Evolutionary conservation across 164 flowering plant genomes (phyloP).

Genomic region (Stephania yunnanensis): DNA sequence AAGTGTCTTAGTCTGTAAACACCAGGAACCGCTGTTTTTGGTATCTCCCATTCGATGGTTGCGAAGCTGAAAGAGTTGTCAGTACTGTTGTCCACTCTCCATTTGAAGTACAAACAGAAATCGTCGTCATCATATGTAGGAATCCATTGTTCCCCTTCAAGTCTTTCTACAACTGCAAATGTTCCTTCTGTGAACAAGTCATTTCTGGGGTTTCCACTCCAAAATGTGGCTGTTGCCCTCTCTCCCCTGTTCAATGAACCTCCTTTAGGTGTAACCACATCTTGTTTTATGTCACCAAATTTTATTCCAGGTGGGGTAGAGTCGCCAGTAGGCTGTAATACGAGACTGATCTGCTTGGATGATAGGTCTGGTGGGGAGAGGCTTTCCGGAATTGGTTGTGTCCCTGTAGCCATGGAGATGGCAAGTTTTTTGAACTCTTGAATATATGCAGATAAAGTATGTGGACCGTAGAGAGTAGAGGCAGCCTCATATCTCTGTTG

Average conservation of each 20-base stretch:
- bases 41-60: constrained; percentile 57
- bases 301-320: constrained; percentile 32
- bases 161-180: constrained; percentile 52
- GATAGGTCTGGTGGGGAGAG: constrained; percentile 54
- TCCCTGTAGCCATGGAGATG: constrained; percentile 39
- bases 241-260: constrained; percentile 41
- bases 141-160: constrained; percentile 31
- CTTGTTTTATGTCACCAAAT: constrained; percentile 50
- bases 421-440: constrained; percentile 56
- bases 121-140: constrained; percentile 59
- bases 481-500: constrained; percentile 67
- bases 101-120: constrained; percentile 42
- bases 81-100: constrained; percentile 23
- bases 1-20: constrained; percentile 54
- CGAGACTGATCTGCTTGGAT: constrained; percentile 23
- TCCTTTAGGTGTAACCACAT: constrained; percentile 25
- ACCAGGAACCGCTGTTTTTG: constrained; percentile 34
- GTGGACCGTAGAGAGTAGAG: constrained; percentile 60
- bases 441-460: constrained; percentile 52
- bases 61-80: constrained; percentile 26
- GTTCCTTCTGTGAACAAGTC: constrained; percentile 68
- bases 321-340: constrained; percentile 32
- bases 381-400: constrained; percentile 7
- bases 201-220: constrained; percentile 54
- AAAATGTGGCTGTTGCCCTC: constrained; percentile 38